phyloP scores from a whole-genome alignment of 1,139 yeast species.

The Taphrina pruni region DNA sequence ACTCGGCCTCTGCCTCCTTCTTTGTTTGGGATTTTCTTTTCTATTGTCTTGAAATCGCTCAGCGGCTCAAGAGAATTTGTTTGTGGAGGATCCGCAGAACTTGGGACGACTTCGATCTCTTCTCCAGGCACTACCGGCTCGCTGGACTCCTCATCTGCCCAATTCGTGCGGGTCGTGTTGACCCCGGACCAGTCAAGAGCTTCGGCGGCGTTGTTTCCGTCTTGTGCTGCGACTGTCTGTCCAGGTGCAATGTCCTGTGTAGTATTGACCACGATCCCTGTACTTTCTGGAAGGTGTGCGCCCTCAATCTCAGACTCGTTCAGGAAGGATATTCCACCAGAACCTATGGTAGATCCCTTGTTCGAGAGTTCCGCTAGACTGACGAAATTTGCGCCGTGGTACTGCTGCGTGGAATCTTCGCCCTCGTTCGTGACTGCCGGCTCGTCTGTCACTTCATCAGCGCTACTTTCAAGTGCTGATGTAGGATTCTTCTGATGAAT shows the following conservation, averaged over 20 bases:
- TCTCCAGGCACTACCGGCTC: neutral
- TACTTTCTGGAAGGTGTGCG: conserved; percentile 21
- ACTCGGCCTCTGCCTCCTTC: conserved; percentile 17
- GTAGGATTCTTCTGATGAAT: conserved; percentile 7
- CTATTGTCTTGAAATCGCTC: conserved; percentile 20
- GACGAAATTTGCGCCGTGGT: conserved; percentile 21
- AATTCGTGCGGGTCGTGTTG: conserved; percentile 4
- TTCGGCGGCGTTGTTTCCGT: conserved; percentile 22
- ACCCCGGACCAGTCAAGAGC: conserved; percentile 23
- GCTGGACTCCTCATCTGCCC: conserved; percentile 21
- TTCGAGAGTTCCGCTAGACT: conserved; percentile 22
- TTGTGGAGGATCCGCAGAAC: neutral
- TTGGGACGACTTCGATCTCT: neutral
- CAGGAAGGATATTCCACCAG: conserved; percentile 37
- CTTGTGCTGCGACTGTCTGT: conserved; percentile 11
- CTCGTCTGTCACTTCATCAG: conserved; percentile 12
- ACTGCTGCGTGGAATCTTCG: conserved; percentile 1
- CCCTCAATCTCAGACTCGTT: conserved; percentile 41
- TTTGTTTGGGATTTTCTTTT: neutral
- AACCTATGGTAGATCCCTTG: neutral
- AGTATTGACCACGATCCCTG: neutral
- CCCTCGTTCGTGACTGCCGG: conserved; percentile 2
- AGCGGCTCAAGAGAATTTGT: conserved; percentile 6
- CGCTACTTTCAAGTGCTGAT: neutral
- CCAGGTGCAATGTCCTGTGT: neutral